These are phyloP conservation scores for Clarireedia paspali DNA, from an alignment of 2,329 filamentous ascomycete species.

Conservation along the genomic window DNA sequence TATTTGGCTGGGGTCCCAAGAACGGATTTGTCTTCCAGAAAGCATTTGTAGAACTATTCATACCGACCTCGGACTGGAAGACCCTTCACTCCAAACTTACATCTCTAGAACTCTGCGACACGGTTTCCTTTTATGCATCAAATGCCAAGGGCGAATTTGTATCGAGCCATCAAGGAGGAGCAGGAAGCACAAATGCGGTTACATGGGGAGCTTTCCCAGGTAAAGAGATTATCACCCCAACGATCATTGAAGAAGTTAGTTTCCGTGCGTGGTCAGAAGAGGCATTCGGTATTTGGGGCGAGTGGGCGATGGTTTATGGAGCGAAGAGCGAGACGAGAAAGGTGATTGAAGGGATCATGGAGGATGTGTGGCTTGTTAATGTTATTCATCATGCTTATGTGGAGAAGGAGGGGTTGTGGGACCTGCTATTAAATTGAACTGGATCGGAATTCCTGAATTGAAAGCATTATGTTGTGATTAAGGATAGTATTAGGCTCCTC, in stretches of 20 bases:
- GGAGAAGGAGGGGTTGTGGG: slow-evolving; percentile 65
- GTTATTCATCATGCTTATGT: slow-evolving; percentile 76
- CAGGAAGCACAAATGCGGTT: slow-evolving; percentile 73
- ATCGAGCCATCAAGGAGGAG: slow-evolving; percentile 47
- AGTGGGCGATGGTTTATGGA: slow-evolving; percentile 85
- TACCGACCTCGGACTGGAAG: slow-evolving; percentile 66
- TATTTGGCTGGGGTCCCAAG: slow-evolving; percentile 89
- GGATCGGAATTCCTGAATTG: too few relatives aligned
- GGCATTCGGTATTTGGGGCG: slow-evolving; percentile 89
- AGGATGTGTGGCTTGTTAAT: slow-evolving; percentile 83
- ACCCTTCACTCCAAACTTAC: slow-evolving; percentile 56
- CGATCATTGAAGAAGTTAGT: slow-evolving; percentile 91
- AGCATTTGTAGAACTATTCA: slow-evolving; percentile 94
- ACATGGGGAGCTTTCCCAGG: slow-evolving; percentile 95
- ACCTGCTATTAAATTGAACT: slow-evolving; percentile 35
- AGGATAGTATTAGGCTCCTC: too few relatives aligned
- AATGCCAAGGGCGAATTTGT: slow-evolving; percentile 73
- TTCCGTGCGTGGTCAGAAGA: slow-evolving; percentile 94
- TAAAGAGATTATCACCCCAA: slow-evolving; percentile 93
- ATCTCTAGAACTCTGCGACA: slow-evolving; percentile 47
- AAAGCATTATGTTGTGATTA: too few relatives aligned
- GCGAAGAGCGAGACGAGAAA: slow-evolving; percentile 58
- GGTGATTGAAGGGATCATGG: slow-evolving; percentile 58
- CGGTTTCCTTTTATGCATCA: slow-evolving; percentile 80
- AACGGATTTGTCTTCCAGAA: slow-evolving; percentile 98